These are phyloP conservation scores for Arxiozyma slooffiae DNA, from an alignment of 1,139 yeast species.

Conservation along the genomic window DNA sequence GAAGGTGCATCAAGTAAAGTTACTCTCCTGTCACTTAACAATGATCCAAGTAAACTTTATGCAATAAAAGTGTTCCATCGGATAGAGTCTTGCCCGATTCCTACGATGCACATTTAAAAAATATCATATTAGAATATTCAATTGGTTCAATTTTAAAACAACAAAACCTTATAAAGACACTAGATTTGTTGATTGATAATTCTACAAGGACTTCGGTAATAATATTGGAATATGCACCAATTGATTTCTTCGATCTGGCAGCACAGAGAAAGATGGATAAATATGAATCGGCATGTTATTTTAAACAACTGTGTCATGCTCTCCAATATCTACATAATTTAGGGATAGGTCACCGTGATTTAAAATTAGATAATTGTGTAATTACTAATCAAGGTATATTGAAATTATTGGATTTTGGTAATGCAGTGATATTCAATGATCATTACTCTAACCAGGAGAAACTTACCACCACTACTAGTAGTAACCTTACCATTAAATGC, in stretches of 20 bases:
- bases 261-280: constrained; percentile 59
- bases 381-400: constrained; percentile 51
- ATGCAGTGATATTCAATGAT: constrained; percentile 49
- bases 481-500: constrained; percentile 22
- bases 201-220: constrained; percentile 44
- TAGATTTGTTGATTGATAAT: constrained; percentile 51
- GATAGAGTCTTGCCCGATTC: constrained; percentile 5
- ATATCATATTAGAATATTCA: constrained; percentile 57
- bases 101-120: constrained; percentile 43
- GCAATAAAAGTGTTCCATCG: constrained; percentile 64
- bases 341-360: constrained; percentile 70
- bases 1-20: constrained; percentile 77
- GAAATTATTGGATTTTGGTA: constrained; percentile 69
- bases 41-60: constrained; percentile 37
- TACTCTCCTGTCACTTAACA: constrained; percentile 42
- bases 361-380: constrained; percentile 70
- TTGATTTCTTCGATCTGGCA: constrained; percentile 66
- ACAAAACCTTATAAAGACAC: constrained; percentile 53
- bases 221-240: constrained; percentile 69
- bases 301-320: constrained; percentile 56
- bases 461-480: constrained; percentile 31
- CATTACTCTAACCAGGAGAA: constrained; percentile 27
- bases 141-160: constrained; percentile 54
- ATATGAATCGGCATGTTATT: constrained; percentile 55
- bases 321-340: constrained; percentile 50